Evolutionary conservation across 192 early-diverging fungal genomes (phyloP).

Genomic region (Rhizophagus clarus): DNA sequence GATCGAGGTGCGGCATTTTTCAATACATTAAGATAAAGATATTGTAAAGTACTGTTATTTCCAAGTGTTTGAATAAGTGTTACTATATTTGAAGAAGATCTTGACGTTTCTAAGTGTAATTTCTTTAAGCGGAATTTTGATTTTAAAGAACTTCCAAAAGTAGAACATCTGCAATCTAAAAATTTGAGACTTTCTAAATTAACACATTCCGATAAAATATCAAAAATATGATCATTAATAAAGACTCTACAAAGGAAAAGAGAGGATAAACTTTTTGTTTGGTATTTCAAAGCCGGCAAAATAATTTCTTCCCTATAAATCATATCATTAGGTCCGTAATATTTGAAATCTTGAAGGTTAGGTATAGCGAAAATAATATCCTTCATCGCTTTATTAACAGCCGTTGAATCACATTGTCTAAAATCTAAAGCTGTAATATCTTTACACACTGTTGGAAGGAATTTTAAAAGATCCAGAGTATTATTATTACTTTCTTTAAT

Average conservation of each 20-base stretch:
- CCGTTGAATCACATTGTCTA: neutral
- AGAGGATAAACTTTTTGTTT: neutral
- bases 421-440: neutral
- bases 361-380: neutral
- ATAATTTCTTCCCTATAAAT: neutral
- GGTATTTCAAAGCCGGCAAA: neutral
- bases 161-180: neutral
- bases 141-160: neutral
- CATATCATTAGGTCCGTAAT: neutral
- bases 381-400: neutral
- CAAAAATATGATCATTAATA: neutral
- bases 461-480: neutral
- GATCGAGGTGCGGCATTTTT: neutral
- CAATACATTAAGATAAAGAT: neutral
- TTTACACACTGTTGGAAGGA: neutral
- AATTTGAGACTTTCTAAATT: neutral
- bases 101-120: neutral
- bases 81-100: neutral
- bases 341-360: neutral
- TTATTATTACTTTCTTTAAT: neutral
- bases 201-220: neutral
- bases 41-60: neutral
- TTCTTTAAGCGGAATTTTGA: neutral
- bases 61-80: neutral
- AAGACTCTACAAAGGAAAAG: neutral